Base-by-base conservation (phyloP, 306 rosid species). In the Casuarina cunninghamiana region DNA sequence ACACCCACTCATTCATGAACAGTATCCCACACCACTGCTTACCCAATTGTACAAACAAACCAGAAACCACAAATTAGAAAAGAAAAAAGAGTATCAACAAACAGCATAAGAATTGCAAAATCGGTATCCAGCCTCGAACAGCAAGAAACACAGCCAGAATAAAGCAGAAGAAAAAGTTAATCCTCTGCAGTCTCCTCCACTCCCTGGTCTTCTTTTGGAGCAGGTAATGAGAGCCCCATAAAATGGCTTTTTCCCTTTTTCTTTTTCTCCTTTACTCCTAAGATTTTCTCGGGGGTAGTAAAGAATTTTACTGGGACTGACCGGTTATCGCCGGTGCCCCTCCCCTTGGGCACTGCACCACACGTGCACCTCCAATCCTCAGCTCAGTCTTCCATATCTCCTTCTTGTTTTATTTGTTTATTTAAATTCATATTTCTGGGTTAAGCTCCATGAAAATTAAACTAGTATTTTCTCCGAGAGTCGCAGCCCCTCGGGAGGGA, bases 321-420 rank as follows among this genome's bases (percentile, higher is more conserved):
- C 86, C 67, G 87, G 84, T 57, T 66, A 41, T 54, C 61, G 4
- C 79, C 83, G 71, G 85, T 84, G 78, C 38, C 60, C 73, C 71
- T 17, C 42, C 4, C 26, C 75, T 72, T 9, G 73, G 55, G 12
- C 44, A 83, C 80, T 71, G 78, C 73, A 72, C 72, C 85, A 73
- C 89, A 86, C 89, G 85, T 83, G 89, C 82, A 75, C 50, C 50
- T 44, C 81, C 3, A 15, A 50, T 75, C 77, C 69, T 50, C 65
- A 15, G 54, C 61, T 50, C 65, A 32, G 73, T 46, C 61, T 74
- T 49, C 3, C 38, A 15, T 68, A 15, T 48, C 66, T 50, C 5
- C 57, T 48, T 63, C 10, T 44, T 63, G 35, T 53, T 21, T 57
- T 3, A 19, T 2, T 43, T 65, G 15, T 15, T 54, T 54, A 54